Base-by-base conservation (phyloP, 495 filamentous ascomycete genomes). In the Neurospora pannonica region DNA sequence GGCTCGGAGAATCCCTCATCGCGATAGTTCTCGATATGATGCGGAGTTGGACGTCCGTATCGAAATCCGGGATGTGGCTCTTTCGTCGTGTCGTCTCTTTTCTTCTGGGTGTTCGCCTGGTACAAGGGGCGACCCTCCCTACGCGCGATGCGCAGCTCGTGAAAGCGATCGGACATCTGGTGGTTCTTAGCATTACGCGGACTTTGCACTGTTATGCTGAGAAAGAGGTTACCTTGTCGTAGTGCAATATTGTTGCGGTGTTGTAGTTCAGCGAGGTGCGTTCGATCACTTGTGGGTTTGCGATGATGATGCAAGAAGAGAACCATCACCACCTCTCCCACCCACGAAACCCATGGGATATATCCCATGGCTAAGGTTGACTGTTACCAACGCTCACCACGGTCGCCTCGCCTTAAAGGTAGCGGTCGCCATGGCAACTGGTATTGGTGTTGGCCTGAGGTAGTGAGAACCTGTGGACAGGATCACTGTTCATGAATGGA, bases 1-100 rank as follows among this genome's bases (percentile, higher is more conserved):
- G 11, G 2, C 0, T 54, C 5, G 4, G 4, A 0, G 11, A 24
- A 2, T 17, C 3, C 15, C 6, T 28, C 24, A 0, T 1, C 5
- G 28, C 15, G 11, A 2, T 19, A 1, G 0, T 7, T 5, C 1
- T 9, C 54, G 6, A 31, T 6, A 2, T 62, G 5, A 1, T 6
- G 11, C 2, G 46, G 46, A 28, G 21, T 28, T 2, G 46, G 46
- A 28, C 21, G 46, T 15, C 21, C 7, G n/a, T 28, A 7, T 1
- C 10, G 10, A 28, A 0, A 4, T 15, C 4, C 1, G 10, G n/a
- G 21, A 4, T 62, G 2, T 2, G 6, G 2, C 28, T 19, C 6
- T 0, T 9, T 2, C 6, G 24, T 62, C 2, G 15, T 3, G 28
- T 0, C 28, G 15, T 34, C 54, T 4, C 54, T 62, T 34, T 62